Conservation (phyloP, 345 rosid species). For the Salix caprea region DNA sequence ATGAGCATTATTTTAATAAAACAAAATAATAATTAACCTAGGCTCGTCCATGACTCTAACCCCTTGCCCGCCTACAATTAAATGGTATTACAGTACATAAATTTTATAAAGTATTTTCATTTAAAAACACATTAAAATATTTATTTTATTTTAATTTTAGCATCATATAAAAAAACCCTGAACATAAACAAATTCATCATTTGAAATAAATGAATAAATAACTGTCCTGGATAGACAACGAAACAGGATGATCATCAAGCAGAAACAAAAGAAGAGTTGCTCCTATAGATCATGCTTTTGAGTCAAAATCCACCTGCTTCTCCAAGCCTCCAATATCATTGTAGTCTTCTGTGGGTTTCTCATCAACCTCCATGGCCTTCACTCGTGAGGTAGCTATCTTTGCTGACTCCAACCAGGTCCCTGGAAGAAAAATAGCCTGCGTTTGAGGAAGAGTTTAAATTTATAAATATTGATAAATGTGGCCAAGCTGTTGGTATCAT, state of each 20-base stretch:
- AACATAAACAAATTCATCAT: background rate
- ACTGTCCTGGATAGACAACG: slow-evolving; percentile 39
- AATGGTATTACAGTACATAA: too few species aligned
- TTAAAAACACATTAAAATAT: too few species aligned
- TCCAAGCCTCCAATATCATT: slow-evolving; percentile 30
- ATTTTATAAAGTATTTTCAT: too few species aligned
- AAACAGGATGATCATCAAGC: background rate
- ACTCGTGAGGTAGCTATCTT: slow-evolving; percentile 93
- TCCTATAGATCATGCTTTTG: background rate
- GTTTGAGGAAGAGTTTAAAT: slow-evolving; percentile 8
- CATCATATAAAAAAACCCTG: too few species aligned
- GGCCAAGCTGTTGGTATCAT: background rate
- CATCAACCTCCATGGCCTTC: slow-evolving; percentile 99
- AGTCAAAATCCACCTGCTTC: slow-evolving; percentile 57
- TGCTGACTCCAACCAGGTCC: slow-evolving; percentile 95
- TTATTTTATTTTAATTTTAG: too few species aligned
- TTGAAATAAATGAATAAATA: background rate
- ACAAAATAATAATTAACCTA: too few species aligned
- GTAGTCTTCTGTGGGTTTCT: too few species aligned
- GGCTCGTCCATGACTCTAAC: too few species aligned
- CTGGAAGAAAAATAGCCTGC: slow-evolving; percentile 96
- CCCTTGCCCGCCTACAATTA: too few species aligned
- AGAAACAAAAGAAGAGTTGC: background rate
- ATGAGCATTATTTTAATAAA: too few species aligned
- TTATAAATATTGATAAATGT: background rate